Conservation (phyloP, 2,329 filamentous ascomycete genomes). For the Metarhizium anisopliae region DNA sequence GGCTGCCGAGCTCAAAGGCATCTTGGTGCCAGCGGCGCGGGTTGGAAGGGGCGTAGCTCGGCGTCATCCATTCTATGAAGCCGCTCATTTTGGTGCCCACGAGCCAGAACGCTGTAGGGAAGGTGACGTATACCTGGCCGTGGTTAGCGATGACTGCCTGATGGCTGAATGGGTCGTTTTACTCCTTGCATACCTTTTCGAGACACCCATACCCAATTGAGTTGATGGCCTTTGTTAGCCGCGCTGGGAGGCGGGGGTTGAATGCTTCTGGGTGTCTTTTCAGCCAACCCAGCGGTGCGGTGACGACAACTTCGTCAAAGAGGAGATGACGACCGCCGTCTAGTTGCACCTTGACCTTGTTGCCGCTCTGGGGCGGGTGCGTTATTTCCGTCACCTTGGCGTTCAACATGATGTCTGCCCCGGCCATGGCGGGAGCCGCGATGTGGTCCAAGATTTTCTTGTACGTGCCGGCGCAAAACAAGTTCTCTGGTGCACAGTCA, state of each 20-base stretch:
- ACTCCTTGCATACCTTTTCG: conserved; percentile 46
- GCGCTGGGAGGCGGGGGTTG: conserved; percentile 46
- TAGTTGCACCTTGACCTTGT: conserved; percentile 28
- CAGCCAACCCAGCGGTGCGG: conserved; percentile 60
- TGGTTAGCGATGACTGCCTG: background rate
- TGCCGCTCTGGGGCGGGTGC: conserved; percentile 12
- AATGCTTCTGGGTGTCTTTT: conserved; percentile 53
- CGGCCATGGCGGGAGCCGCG: conserved; percentile 44
- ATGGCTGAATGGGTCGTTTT: background rate
- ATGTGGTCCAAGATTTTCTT: conserved; percentile 49
- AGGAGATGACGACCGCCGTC: conserved; percentile 33
- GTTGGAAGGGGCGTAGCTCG: conserved; percentile 57
- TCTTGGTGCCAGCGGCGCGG: conserved; percentile 64
- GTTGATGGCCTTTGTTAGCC: conserved; percentile 51
- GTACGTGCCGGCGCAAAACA: conserved; percentile 53
- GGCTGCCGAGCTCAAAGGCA: conserved; percentile 64
- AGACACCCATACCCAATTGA: conserved; percentile 61
- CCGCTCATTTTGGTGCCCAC: conserved; percentile 41
- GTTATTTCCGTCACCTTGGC: conserved; percentile 38
- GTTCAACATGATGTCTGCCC: conserved; percentile 44
- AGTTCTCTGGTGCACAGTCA: conserved; percentile 37
- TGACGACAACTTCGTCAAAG: conserved; percentile 63
- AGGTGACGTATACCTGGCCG: conserved; percentile 51
- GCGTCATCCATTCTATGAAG: conserved; percentile 69
- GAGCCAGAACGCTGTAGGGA: conserved; percentile 68